Percentiles rank a stretch among this genome's conserved stretches.
Conservation (phyloP, 768 basidiomycete species). For the Myochromella boudieri region DNA sequence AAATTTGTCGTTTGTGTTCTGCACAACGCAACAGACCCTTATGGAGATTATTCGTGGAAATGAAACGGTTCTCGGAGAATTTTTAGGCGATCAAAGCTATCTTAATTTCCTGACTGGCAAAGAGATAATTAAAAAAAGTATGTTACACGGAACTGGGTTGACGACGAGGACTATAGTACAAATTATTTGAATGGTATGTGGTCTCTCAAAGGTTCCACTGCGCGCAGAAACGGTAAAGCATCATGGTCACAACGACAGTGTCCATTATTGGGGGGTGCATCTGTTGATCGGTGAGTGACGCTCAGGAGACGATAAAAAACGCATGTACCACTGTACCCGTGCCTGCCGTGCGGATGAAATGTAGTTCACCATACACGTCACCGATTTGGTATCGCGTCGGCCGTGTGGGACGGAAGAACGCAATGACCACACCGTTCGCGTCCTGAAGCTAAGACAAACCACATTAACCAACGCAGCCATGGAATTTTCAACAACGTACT, state of each 20-base stretch:
- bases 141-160: conserved; percentile 14
- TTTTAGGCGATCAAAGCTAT: not conserved
- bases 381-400: conserved; percentile 82
- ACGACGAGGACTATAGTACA: not conserved
- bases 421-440: conserved; percentile 64
- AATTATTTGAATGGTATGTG: not conserved
- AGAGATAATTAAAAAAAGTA: conserved; percentile 16
- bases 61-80: conserved; percentile 1
- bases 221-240: conserved; percentile 80
- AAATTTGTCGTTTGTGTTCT: conserved; percentile 8
- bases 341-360: conserved; percentile 77
- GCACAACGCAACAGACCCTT: conserved; percentile 1
- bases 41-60: conserved; percentile 1
- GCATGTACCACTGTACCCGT: conserved; percentile 75
- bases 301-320: conserved; percentile 15
- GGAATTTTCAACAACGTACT: conserved; percentile 38
- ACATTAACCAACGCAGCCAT: conserved; percentile 19
- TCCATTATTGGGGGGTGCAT: conserved; percentile 92
- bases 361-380: conserved; percentile 84
- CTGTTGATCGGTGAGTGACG: conserved; percentile 36
- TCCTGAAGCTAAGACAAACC: conserved; percentile 63
- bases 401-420: conserved; percentile 77
- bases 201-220: conserved; percentile 45
- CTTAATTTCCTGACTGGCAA: conserved; percentile 1
- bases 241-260: conserved; percentile 78